Evolutionary conservation across 768 basidiomycete genomes (phyloP).

Genomic region (Boletus insuetus): DNA sequence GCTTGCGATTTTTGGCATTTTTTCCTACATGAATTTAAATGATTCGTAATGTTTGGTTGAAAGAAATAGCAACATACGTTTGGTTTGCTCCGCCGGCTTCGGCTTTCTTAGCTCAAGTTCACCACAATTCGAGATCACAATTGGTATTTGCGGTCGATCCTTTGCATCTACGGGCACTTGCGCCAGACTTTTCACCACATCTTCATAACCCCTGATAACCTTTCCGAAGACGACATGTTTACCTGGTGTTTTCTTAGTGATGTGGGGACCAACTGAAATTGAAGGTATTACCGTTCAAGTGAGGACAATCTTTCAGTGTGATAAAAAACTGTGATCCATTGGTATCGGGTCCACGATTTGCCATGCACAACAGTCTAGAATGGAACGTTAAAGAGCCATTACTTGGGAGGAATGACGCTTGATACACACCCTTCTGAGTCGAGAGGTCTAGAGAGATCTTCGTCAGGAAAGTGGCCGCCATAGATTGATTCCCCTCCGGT

Average conservation of each 20-base stretch:
- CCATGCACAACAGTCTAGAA: conserved; percentile 80
- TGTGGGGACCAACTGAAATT: not conserved
- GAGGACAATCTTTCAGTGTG: conserved; percentile 71
- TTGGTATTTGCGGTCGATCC: conserved; percentile 65
- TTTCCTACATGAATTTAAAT: conserved; percentile 4
- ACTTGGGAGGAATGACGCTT: not conserved
- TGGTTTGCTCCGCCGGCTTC: conserved; percentile 6
- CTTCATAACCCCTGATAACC: conserved; percentile 58
- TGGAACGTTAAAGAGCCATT: not conserved
- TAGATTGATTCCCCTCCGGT: conserved; percentile 83
- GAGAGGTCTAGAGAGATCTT: conserved; percentile 61
- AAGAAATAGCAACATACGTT: conserved; percentile 10
- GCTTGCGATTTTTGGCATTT: conserved; percentile 17
- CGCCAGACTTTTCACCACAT: conserved; percentile 57
- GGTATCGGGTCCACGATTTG: conserved; percentile 80
- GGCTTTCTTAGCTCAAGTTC: conserved; percentile 69
- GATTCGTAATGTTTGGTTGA: not conserved
- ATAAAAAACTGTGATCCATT: conserved; percentile 89
- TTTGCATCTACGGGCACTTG: conserved; percentile 71
- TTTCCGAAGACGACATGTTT: conserved; percentile 59
- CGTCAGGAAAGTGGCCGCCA: conserved; percentile 72
- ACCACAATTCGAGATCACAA: conserved; percentile 74
- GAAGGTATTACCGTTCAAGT: conserved; percentile 58
- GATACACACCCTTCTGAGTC: conserved; percentile 58
- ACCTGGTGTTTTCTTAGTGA: conserved; percentile 33